These are phyloP conservation scores for Aspergillus viridinutans DNA, from an alignment of 2,329 filamentous ascomycete species.

Conservation along the genomic window DNA sequence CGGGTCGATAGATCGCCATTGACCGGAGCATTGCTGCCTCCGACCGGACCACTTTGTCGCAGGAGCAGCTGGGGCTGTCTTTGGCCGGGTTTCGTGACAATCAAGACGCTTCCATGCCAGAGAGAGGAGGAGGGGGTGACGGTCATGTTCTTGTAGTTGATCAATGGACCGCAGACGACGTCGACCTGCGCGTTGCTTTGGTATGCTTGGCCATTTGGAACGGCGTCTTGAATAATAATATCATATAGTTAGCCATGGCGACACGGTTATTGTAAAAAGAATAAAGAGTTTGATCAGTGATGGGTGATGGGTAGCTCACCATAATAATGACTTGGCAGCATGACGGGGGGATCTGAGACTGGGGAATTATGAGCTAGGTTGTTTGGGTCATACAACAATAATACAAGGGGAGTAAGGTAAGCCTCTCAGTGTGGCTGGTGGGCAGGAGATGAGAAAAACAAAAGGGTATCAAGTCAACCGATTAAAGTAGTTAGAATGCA, in stretches of 20 bases:
- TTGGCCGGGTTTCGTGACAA: constrained; percentile 73
- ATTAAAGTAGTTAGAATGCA: neutral
- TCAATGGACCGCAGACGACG: constrained; percentile 45
- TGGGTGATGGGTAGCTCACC: neutral
- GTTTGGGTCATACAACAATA: neutral
- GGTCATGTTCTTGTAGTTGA: constrained; percentile 48
- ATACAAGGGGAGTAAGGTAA: neutral
- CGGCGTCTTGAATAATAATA: constrained; percentile 7
- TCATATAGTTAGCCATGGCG: neutral
- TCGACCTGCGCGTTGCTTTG: constrained; percentile 29
- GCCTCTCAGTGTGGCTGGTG: neutral
- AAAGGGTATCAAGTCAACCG: neutral
- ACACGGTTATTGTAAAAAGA: neutral
- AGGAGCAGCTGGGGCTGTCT: constrained; percentile 56
- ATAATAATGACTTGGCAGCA: neutral
- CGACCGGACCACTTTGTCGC: constrained; percentile 31
- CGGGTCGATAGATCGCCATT: constrained; percentile 10
- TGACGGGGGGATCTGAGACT: neutral
- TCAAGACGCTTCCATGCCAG: constrained; percentile 82
- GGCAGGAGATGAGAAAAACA: neutral
- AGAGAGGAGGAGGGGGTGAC: constrained; percentile 26
- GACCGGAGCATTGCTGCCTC: constrained; percentile 19
- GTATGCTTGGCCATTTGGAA: constrained; percentile 19
- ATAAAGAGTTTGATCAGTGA: neutral
- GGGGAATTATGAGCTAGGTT: neutral